Conservation (phyloP, 192 early-diverging fungal species). For the Coemansia sp. region DNA sequence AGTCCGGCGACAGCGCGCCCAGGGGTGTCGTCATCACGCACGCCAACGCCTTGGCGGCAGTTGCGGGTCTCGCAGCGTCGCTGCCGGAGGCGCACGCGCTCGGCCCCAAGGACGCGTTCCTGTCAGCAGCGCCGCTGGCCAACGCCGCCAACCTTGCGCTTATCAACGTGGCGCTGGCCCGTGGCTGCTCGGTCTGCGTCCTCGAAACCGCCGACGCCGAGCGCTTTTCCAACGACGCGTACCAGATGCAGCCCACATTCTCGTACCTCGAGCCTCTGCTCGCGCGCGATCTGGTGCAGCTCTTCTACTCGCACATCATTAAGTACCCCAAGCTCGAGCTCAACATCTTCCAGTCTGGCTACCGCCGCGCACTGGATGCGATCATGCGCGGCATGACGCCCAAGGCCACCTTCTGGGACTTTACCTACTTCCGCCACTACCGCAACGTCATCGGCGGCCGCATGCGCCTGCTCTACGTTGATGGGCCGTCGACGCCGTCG, state of each 20-base stretch:
- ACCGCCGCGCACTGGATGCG: slow-evolving; percentile 25
- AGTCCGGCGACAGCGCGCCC: background rate
- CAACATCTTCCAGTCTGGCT: slow-evolving; percentile 31
- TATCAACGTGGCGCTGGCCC: slow-evolving; percentile 25
- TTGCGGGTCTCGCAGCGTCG: slow-evolving; percentile 17
- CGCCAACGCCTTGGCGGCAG: slow-evolving; percentile 35
- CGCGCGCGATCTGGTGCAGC: slow-evolving; percentile 34
- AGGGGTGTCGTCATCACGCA: slow-evolving; percentile 37
- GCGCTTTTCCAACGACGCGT: slow-evolving; percentile 27
- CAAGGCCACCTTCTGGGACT: slow-evolving; percentile 35
- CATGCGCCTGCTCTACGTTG: slow-evolving; percentile 36
- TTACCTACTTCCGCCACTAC: slow-evolving; percentile 52
- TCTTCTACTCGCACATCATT: slow-evolving; percentile 35
- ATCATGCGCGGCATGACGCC: slow-evolving; percentile 38
- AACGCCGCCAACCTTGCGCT: slow-evolving; percentile 27
- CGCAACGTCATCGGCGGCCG: slow-evolving; percentile 45
- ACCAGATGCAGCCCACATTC: slow-evolving; percentile 31
- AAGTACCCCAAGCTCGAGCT: slow-evolving; percentile 42
- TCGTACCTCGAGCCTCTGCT: slow-evolving; percentile 28
- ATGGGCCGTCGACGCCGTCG: slow-evolving; percentile 22
- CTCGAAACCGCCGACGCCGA: slow-evolving; percentile 40
- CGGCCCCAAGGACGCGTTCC: slow-evolving; percentile 23
- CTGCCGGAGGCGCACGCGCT: slow-evolving; percentile 26
- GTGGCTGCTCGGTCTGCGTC: slow-evolving; percentile 31
- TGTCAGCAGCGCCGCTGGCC: slow-evolving; percentile 32